Percentiles rank a stretch among this genome's conserved stretches.
phyloP scores from a whole-genome alignment of 371 early-diverging fungal genomes.

The Mortierella sp. region DNA sequence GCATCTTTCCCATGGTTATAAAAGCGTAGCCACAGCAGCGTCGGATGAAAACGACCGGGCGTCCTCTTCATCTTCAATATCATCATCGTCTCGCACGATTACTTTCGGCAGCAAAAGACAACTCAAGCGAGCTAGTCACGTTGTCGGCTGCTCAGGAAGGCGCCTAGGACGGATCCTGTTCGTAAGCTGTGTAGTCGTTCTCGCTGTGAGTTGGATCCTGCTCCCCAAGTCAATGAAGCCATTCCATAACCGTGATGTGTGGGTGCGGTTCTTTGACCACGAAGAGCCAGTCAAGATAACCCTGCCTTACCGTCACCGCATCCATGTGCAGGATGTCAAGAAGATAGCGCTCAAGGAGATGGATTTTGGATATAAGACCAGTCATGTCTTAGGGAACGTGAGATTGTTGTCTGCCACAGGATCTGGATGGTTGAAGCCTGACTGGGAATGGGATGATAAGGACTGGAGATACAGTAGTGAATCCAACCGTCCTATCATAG shows the following conservation, averaged over 20 bases:
- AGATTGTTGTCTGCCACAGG: not conserved
- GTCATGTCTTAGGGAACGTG: not conserved
- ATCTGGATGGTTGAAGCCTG: not conserved
- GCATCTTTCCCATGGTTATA: not conserved
- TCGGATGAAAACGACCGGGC: no score
- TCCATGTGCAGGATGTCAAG: conserved; percentile 34
- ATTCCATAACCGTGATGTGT: conserved; percentile 21
- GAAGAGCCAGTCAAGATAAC: conserved; percentile 27
- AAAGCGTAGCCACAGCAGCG: no score
- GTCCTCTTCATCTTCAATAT: not conserved
- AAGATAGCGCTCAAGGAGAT: conserved; percentile 11
- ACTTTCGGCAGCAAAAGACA: conserved; percentile 7
- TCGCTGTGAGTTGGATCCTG: not conserved
- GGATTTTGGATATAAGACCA: not conserved
- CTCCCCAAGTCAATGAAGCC: conserved; percentile 6
- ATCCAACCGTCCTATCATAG: conserved; percentile 11
- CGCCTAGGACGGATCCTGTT: not conserved
- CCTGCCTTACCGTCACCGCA: conserved; percentile 2
- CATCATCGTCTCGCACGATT: not conserved
- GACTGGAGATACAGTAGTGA: no score
- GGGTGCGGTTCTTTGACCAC: conserved; percentile 29
- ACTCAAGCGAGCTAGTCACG: not conserved
- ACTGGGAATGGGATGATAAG: no score
- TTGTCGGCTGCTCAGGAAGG: not conserved
- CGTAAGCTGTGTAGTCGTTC: not conserved